These are phyloP conservation scores for Fulvia fulva DNA, from an alignment of 2,329 filamentous ascomycete genomes.

Conservation along the genomic window DNA sequence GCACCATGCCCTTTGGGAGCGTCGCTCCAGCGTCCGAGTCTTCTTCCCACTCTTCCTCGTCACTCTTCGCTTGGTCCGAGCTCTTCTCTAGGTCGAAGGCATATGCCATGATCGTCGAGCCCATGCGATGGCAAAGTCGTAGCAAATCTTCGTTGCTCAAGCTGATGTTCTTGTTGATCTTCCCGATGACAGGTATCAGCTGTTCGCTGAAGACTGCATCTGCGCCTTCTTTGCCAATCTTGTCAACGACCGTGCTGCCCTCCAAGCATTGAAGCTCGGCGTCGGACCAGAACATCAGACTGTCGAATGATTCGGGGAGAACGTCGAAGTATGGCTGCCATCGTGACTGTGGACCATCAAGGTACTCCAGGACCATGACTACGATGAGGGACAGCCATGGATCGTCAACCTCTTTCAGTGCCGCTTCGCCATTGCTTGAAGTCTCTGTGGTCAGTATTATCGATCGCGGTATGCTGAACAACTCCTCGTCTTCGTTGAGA, in stretches of 20 bases:
- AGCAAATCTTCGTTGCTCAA: constrained; percentile 44
- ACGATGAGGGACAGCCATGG: constrained; percentile 63
- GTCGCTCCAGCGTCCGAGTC: constrained; percentile 37
- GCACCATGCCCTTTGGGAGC: constrained; percentile 75
- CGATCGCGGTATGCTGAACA: constrained; percentile 74
- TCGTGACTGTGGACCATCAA: constrained; percentile 55
- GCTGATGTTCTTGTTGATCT: constrained; percentile 38
- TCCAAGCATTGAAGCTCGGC: constrained; percentile 69
- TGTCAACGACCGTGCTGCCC: constrained; percentile 69
- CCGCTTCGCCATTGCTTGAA: constrained; percentile 55
- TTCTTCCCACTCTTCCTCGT: constrained; percentile 47
- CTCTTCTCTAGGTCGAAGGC: constrained; percentile 72
- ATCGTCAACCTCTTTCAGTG: constrained; percentile 38
- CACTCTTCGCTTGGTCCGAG: constrained; percentile 53
- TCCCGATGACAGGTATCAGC: constrained; percentile 51
- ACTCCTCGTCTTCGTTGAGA: constrained; percentile 68
- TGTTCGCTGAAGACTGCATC: constrained; percentile 63
- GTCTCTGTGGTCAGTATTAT: constrained; percentile 70
- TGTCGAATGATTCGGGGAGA: constrained; percentile 70
- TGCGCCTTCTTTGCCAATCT: constrained; percentile 70
- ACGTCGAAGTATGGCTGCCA: constrained; percentile 79
- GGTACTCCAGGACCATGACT: constrained; percentile 73
- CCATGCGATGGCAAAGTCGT: constrained; percentile 70
- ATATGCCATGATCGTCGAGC: constrained; percentile 86
- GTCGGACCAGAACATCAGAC: constrained; percentile 82